Evolutionary conservation across 2,329 filamentous ascomycete genomes (phyloP).

Genomic region (Cryphonectria radicalis): DNA sequence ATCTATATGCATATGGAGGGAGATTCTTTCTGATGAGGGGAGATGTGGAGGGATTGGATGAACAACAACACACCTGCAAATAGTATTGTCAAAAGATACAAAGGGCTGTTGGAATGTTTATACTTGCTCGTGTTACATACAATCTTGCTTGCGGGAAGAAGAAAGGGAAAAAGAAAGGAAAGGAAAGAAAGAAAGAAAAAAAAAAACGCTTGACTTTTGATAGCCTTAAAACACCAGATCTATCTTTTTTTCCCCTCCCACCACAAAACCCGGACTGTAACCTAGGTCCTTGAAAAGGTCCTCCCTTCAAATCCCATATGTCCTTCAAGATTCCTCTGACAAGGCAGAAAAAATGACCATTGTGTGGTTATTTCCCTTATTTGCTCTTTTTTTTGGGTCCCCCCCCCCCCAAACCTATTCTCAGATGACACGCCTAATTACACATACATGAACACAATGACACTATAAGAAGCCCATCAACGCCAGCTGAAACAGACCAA

Average conservation of each 20-base stretch:
- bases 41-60: not conserved
- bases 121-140: not conserved
- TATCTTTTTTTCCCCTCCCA: not conserved
- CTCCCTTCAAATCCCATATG: not conserved
- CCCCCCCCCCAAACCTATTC: not conserved
- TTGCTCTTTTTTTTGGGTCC: not conserved
- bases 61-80: not conserved
- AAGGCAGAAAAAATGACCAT: not conserved
- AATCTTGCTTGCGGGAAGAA: not conserved
- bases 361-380: slow-evolving; percentile 11
- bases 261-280: not conserved
- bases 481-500: slow-evolving; percentile 19
- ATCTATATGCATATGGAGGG: not conserved
- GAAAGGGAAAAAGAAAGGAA: not conserved
- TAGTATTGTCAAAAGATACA: not conserved
- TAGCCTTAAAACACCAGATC: slow-evolving; percentile 2
- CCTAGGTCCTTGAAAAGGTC: not conserved
- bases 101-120: not conserved
- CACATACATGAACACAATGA: slow-evolving; percentile 18
- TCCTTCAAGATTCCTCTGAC: not conserved
- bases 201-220: slow-evolving; percentile 3
- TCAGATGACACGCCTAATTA: slow-evolving; percentile 22
- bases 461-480: slow-evolving; percentile 23
- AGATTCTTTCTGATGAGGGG: too few relatives aligned
- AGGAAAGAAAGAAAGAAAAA: too few relatives aligned